phyloP scores from a whole-genome alignment of 2,329 filamentous ascomycete species.

The Neofusicoccum sp. region DNA sequence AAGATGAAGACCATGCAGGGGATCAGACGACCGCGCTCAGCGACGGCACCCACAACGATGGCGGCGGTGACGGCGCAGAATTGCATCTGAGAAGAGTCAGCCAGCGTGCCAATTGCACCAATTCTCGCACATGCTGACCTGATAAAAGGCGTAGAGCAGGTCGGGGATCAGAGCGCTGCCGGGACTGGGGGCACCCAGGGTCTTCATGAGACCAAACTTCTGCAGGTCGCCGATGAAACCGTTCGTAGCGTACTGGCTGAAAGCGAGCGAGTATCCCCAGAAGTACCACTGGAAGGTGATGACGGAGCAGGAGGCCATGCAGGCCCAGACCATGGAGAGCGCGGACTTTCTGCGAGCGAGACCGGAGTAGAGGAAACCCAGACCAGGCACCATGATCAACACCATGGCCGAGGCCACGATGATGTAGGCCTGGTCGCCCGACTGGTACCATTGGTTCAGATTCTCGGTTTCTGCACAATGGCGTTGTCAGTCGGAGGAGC shows the following conservation, averaged over 20 bases:
- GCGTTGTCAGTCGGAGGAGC: background rate
- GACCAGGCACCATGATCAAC: conserved; percentile 92
- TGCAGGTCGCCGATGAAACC: conserved; percentile 88
- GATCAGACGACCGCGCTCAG: conserved; percentile 88
- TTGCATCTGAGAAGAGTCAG: conserved; percentile 68
- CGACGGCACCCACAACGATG: conserved; percentile 87
- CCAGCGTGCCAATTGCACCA: conserved; percentile 19
- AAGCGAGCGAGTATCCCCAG: conserved; percentile 96
- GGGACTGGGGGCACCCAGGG: conserved; percentile 78
- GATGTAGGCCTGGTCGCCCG: conserved; percentile 93
- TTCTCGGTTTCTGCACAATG: conserved; percentile 67
- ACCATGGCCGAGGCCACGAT: conserved; percentile 89
- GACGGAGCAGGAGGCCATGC: conserved; percentile 89
- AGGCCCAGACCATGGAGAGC: conserved; percentile 94
- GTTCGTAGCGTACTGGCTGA: conserved; percentile 77
- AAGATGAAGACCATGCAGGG: conserved; percentile 95
- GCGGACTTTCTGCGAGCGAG: conserved; percentile 97
- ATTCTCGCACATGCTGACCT: conserved; percentile 52
- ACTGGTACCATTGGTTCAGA: conserved; percentile 91
- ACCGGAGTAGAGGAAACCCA: conserved; percentile 96
- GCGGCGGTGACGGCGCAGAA: conserved; percentile 92
- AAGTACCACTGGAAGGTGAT: conserved; percentile 99
- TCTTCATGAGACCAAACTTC: conserved; percentile 85
- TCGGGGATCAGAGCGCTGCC: conserved; percentile 86
- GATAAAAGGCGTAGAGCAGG: conserved; percentile 91